A percentile compares a stretch with the other conserved stretches of the same genome.
Conservation (phyloP, 139 green algal genomes). For the Micromonas pusilla region DNA sequence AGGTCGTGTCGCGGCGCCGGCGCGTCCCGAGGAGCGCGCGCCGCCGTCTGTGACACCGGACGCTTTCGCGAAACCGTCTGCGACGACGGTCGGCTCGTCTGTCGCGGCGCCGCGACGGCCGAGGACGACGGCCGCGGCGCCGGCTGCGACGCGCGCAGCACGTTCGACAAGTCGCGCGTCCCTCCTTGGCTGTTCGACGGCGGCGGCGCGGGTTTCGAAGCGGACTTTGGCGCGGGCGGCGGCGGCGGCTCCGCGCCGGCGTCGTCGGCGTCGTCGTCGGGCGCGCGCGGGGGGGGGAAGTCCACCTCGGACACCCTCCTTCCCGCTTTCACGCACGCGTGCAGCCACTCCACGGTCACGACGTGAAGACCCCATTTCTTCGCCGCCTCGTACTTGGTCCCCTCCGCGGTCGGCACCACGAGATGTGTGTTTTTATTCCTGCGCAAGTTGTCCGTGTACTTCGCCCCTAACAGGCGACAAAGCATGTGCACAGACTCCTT, state of each 20-base stretch:
- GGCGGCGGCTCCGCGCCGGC: too few species aligned
- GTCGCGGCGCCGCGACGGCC: too few species aligned
- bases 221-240: too few species aligned
- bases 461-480: not conserved
- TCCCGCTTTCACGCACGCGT: not conserved
- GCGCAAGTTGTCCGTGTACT: not conserved
- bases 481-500: not conserved
- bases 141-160: not conserved
- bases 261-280: too few species aligned
- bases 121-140: too few species aligned
- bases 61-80: too few species aligned
- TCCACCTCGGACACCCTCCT: not conserved
- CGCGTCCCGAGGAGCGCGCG: not conserved
- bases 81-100: too few species aligned
- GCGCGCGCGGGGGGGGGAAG: not conserved
- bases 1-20: not conserved
- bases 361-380: not conserved
- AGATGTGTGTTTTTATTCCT: conserved; percentile 17
- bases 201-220: not conserved
- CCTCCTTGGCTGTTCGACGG: too few species aligned
- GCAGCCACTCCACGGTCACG: conserved; percentile 5
- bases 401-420: not conserved
- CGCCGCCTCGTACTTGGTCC: conserved; percentile 13
- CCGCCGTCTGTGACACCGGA: not conserved
- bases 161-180: not conserved